These are phyloP conservation scores for Botryosphaeria dothidea DNA, from an alignment of 2,329 filamentous ascomycete genomes.

Conservation along the genomic window DNA sequence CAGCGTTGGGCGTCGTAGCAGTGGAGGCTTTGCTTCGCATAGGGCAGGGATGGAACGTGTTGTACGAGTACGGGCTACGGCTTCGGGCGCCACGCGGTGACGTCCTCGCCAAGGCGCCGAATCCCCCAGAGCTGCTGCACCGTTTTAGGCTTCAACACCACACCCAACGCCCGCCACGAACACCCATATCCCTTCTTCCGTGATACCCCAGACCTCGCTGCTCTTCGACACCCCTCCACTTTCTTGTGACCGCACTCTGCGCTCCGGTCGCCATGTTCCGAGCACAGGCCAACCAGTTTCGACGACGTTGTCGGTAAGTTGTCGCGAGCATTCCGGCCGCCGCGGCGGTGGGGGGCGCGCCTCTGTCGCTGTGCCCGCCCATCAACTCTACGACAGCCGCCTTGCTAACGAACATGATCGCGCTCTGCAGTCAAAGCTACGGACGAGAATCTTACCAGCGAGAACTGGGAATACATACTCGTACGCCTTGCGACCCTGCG, in stretches of 20 bases:
- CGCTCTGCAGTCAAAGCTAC: constrained; percentile 71
- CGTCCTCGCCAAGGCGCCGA: constrained; percentile 1
- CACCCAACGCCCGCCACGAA: neutral
- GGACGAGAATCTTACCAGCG: constrained; percentile 93
- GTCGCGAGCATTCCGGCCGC: constrained; percentile 3
- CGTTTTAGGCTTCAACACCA: constrained; percentile 13
- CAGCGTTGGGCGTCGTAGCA: neutral
- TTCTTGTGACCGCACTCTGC: neutral
- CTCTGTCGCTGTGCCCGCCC: neutral
- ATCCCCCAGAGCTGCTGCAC: constrained; percentile 2
- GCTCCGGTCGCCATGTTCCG: constrained; percentile 44
- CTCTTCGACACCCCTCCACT: neutral
- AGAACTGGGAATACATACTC: constrained; percentile 72
- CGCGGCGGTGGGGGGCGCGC: constrained; percentile 1
- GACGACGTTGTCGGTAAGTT: constrained; percentile 68
- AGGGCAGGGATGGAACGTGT: neutral
- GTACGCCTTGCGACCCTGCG: constrained; percentile 39
- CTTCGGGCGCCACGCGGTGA: constrained; percentile 2
- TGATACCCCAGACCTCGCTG: constrained; percentile 9
- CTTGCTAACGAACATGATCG: constrained; percentile 25
- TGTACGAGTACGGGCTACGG: neutral
- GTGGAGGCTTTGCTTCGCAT: constrained; percentile 4
- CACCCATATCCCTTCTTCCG: neutral
- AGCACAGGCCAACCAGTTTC: constrained; percentile 64
- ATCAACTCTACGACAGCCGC: neutral